A percentile compares a stretch with the other conserved stretches of the same genome.
Evolutionary conservation across 768 basidiomycete species (phyloP).

Genomic region (Russula olivacea): DNA sequence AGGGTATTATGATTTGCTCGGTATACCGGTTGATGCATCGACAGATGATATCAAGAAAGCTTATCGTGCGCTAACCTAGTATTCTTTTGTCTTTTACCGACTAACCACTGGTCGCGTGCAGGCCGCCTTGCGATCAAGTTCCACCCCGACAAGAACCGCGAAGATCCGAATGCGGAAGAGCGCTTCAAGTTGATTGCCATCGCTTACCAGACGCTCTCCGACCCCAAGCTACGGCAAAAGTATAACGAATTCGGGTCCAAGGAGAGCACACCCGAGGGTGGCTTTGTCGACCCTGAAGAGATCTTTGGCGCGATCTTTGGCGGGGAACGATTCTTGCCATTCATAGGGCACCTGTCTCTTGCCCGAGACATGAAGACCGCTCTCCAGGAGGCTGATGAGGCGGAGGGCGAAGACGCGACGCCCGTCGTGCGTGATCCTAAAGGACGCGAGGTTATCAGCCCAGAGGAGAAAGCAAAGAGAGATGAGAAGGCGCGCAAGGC

Average conservation of each 20-base stretch:
- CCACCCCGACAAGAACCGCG: conserved; percentile 89
- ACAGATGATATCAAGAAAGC: conserved; percentile 88
- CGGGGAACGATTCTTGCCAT: conserved; percentile 77
- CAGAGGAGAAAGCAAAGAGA: conserved; percentile 38
- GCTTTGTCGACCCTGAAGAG: conserved; percentile 82
- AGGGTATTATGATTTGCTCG: conserved; percentile 84
- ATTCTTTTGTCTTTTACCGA: neutral
- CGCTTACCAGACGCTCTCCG: conserved; percentile 82
- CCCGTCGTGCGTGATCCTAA: conserved; percentile 46
- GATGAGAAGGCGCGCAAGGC: conserved; percentile 68
- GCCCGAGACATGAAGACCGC: conserved; percentile 92
- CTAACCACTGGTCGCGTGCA: conserved; percentile 28
- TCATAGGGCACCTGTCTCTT: conserved; percentile 84
- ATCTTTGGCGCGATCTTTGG: conserved; percentile 78
- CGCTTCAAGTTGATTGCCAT: conserved; percentile 89
- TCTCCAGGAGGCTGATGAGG: conserved; percentile 79
- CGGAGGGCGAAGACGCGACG: conserved; percentile 37
- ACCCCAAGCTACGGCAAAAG: conserved; percentile 65
- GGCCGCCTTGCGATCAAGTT: conserved; percentile 84
- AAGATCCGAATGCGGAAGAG: conserved; percentile 79
- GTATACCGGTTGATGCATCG: conserved; percentile 66
- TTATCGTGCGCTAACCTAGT: conserved; percentile 53
- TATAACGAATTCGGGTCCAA: conserved; percentile 91
- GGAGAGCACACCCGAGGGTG: conserved; percentile 77
- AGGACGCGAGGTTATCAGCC: conserved; percentile 37